Percentiles rank a stretch among this genome's conserved stretches.
Conservation (phyloP, 257 asterid species). For the Ilex aquifolium region DNA sequence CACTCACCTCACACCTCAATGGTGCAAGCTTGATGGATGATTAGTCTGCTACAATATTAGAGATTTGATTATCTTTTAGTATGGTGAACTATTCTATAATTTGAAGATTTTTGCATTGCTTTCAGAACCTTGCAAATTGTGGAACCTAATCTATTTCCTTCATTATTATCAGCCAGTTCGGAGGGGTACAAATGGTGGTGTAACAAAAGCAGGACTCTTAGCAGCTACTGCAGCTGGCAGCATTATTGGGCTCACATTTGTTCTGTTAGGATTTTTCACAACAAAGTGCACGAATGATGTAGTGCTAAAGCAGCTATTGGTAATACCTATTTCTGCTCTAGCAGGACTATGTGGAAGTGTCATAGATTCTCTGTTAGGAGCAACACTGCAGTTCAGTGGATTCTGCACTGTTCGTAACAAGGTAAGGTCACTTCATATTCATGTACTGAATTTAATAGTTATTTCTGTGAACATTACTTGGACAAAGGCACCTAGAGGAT, state of each 20-base stretch:
- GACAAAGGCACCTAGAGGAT: not conserved
- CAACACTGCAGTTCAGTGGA: slow-evolving; percentile 92
- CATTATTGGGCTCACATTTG: slow-evolving; percentile 68
- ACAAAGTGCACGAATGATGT: slow-evolving; percentile 44
- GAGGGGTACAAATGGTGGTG: slow-evolving; percentile 95
- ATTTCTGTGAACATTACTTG: not conserved
- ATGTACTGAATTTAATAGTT: too few relatives aligned
- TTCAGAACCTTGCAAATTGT: not conserved
- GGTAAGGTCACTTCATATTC: slow-evolving; percentile 31
- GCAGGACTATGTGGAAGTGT: slow-evolving; percentile 84
- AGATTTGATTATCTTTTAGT: too few relatives aligned
- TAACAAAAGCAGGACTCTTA: slow-evolving; percentile 72
- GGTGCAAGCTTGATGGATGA: not conserved
- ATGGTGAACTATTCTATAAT: not conserved
- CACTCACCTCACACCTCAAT: not conserved
- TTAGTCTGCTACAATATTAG: not conserved
- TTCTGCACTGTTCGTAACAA: slow-evolving; percentile 82
- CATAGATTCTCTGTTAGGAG: slow-evolving; percentile 88
- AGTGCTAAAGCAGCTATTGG: slow-evolving; percentile 62
- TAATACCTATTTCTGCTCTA: slow-evolving; percentile 73
- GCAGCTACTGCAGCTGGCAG: slow-evolving; percentile 88
- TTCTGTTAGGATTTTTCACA: slow-evolving; percentile 58
- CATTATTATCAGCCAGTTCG: slow-evolving; percentile 59
- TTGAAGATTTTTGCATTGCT: not conserved
- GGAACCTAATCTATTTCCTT: not conserved